These are phyloP conservation scores for Zygosaccharomyces rouxii DNA, from an alignment of 805 yeast genomes.

Conservation along the genomic window DNA sequence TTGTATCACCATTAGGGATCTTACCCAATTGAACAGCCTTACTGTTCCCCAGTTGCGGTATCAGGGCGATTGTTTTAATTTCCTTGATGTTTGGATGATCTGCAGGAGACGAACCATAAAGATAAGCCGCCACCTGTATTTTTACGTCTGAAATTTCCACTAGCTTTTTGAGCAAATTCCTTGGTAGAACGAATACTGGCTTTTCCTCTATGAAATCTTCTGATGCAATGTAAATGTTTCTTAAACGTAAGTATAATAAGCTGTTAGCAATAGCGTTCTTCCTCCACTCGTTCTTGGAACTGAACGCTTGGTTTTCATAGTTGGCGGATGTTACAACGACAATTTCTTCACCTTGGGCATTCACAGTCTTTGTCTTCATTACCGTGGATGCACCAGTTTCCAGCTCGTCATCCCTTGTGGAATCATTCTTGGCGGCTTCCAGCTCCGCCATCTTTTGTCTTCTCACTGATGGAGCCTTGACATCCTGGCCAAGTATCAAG, in stretches of 20 bases:
- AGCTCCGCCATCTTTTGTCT: conserved; percentile 81
- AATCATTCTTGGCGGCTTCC: conserved; percentile 44
- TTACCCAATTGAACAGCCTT: conserved; percentile 60
- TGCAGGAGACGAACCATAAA: conserved; percentile 74
- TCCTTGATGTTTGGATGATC: conserved; percentile 76
- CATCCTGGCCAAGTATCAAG: conserved; percentile 88
- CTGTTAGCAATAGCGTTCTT: conserved; percentile 75
- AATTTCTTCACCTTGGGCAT: conserved; percentile 95
- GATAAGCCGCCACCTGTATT: conserved; percentile 73
- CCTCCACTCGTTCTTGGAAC: conserved; percentile 89
- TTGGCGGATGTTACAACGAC: conserved; percentile 87
- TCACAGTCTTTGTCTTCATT: conserved; percentile 73
- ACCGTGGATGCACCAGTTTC: conserved; percentile 59
- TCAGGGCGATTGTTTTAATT: conserved; percentile 64
- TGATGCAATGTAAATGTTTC: conserved; percentile 66
- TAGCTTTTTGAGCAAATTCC: conserved; percentile 70
- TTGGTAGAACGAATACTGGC: conserved; percentile 74
- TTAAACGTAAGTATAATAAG: conserved; percentile 65
- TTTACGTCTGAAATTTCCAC: conserved; percentile 76
- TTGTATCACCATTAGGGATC: conserved; percentile 22
- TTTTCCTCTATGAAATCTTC: conserved; percentile 58
- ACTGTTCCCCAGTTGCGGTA: conserved; percentile 82
- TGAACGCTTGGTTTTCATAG: conserved; percentile 79
- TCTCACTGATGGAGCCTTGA: conserved; percentile 81
- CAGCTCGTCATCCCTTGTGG: conserved; percentile 39